Evolutionary conservation across 306 rosid species (phyloP), one percentile per base, ranked within the genome.

Genomic region (Coriaria nepalensis): DNA sequence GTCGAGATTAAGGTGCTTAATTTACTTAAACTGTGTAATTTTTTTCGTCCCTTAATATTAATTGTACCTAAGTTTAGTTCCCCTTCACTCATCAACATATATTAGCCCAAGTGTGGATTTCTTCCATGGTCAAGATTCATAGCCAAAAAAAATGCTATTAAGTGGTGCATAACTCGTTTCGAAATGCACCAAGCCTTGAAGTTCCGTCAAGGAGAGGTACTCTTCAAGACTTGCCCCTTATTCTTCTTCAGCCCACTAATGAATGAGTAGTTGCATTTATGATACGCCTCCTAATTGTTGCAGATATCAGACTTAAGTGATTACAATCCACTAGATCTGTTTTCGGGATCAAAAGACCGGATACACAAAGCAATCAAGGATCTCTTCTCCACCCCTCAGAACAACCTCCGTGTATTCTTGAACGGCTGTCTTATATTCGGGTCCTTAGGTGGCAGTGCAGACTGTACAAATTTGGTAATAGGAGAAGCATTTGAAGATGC

Each of bases 101-200:
- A 43, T 52, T 45, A 92, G 96, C 93, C 98, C 51, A 92, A 85
- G 68, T 85, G 98, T 29, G 98, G 98, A 67, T 85, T 85, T 61
- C 78, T 86, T 55, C 94, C 98, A n/a, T 47, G 57, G 57, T 79
- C 98, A 63, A 78, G 69, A 57, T 82, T 75, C 62, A 78, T 92
- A 65, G 68, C 71, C 10, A 87, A 92, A 65, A 73, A 20, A 64
- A 82, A 82, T 62, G 68, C 76, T 34, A 47, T 80, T 40, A 92
- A 92, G 69, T 77, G 44, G 71, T 64, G 57, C 47, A 66, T 79
- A 57, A 61, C 87, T 56, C 94, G 96, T 61, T 85, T 79, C 64
- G 70, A 66, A 82, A 85, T 92, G 98, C 98, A 92, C 72, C 98
- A 92, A 68, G 68, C 78, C 62, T 78, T 85, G 68, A 92, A 92